Evolutionary conservation across 768 basidiomycete species (phyloP).

Genomic region (Leccinum olivaceopallidum): DNA sequence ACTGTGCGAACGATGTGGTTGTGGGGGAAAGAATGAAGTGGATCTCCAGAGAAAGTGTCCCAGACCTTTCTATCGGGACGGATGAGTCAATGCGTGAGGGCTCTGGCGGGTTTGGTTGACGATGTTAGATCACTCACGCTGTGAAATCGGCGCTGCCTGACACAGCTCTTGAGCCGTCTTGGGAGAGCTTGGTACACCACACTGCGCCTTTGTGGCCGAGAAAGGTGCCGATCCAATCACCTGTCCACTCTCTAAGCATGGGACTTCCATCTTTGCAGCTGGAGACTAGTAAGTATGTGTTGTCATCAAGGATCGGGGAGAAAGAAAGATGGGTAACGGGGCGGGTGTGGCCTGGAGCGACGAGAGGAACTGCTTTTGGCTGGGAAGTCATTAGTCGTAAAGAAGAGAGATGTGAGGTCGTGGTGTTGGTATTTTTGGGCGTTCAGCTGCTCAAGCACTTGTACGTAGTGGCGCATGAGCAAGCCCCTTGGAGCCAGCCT

Average conservation of each 20-base stretch:
- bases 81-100: conserved; percentile 3
- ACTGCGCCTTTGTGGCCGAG: conserved; percentile 93
- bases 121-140: conserved; percentile 61
- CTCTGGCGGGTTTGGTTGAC: conserved; percentile 1
- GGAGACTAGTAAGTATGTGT: conserved; percentile 87
- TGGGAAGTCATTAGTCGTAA: conserved; percentile 59
- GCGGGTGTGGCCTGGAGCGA: conserved; percentile 83
- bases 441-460: conserved; percentile 47
- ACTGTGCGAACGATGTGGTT: conserved; percentile 98
- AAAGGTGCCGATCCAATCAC: conserved; percentile 97
- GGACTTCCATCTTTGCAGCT: conserved; percentile 99
- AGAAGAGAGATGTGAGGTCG: conserved; percentile 1
- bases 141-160: conserved; percentile 97
- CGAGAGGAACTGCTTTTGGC: conserved; percentile 74
- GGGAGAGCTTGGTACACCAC: conserved; percentile 92
- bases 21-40: conserved; percentile 94
- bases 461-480: conserved; percentile 30
- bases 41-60: conserved; percentile 90
- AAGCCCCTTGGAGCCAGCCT: conserved; percentile 10
- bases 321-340: conserved; percentile 95
- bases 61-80: conserved; percentile 76
- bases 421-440: conserved; percentile 29
- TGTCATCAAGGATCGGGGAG: conserved; percentile 82
- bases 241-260: conserved; percentile 95
- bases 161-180: conserved; percentile 82